phyloP scores from a whole-genome alignment of 768 basidiomycete genomes.

The Rhodotorula sphaerocarpa region DNA sequence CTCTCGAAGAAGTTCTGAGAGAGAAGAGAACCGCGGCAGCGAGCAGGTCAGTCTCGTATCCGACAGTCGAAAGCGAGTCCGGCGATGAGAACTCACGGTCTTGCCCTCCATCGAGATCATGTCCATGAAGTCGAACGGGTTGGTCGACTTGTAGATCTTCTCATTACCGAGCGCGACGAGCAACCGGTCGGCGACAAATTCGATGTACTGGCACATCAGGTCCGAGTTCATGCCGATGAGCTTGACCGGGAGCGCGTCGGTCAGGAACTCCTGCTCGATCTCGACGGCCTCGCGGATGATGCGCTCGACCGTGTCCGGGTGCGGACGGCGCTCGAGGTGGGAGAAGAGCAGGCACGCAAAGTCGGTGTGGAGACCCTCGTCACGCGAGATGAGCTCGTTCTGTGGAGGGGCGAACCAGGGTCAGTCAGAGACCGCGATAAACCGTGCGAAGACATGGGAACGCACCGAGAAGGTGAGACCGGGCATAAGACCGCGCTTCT shows the following conservation, averaged over 20 bases:
- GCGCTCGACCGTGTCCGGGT: conserved; percentile 60
- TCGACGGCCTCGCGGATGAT: conserved; percentile 67
- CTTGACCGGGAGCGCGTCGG: conserved; percentile 62
- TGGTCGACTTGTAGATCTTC: conserved; percentile 64
- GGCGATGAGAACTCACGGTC: conserved; percentile 45
- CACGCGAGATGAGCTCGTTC: conserved; percentile 60
- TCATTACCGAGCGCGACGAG: conserved; percentile 71
- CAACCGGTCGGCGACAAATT: conserved; percentile 76
- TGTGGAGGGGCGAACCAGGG: not conserved
- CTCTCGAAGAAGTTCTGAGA: conserved; percentile 71
- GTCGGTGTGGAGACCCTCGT: conserved; percentile 93
- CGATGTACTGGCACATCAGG: conserved; percentile 64
- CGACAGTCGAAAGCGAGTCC: not conserved
- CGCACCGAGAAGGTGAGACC: conserved; percentile 87
- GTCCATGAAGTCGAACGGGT: conserved; percentile 53
- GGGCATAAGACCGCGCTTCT: conserved; percentile 91
- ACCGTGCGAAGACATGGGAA: conserved; percentile 47
- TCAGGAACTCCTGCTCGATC: conserved; percentile 46
- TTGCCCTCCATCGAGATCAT: conserved; percentile 72
- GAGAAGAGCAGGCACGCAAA: conserved; percentile 83
- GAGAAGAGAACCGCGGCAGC: too few relatives aligned
- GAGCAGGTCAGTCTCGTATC: not conserved
- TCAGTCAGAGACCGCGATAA: not conserved
- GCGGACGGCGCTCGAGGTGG: conserved; percentile 67
- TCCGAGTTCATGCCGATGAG: conserved; percentile 84